phyloP scores from a whole-genome alignment of 495 filamentous ascomycete species.

The Haplographium delicatum region DNA sequence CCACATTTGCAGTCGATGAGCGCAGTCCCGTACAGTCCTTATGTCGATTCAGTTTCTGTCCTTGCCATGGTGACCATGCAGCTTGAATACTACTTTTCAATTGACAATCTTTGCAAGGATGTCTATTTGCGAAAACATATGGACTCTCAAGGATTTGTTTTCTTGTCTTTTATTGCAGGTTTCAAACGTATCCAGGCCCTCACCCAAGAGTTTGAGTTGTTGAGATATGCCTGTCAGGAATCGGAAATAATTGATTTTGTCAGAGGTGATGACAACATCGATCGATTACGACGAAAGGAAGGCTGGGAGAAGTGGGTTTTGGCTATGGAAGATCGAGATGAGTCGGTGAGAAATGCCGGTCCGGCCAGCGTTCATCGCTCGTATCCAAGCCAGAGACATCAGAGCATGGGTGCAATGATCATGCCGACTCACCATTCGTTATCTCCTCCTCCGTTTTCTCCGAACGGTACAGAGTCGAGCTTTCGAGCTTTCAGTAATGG shows the following conservation, averaged over 20 bases:
- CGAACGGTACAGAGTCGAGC: constrained; percentile 25
- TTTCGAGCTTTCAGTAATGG: constrained; percentile 33
- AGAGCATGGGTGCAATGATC: constrained; percentile 22
- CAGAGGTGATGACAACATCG: constrained; percentile 63
- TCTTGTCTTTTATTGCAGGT: constrained; percentile 63
- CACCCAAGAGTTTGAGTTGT: constrained; percentile 63
- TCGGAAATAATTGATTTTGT: constrained; percentile 67
- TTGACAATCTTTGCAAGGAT: constrained; percentile 95
- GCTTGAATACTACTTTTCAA: constrained; percentile 93
- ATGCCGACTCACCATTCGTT: constrained; percentile 28
- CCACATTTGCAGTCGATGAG: constrained; percentile 53
- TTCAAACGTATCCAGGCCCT: constrained; percentile 82
- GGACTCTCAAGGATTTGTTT: constrained; percentile 93
- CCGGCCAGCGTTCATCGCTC: constrained; percentile 23
- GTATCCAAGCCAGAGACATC: constrained; percentile 4
- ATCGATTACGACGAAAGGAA: constrained; percentile 71
- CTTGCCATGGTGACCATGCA: constrained; percentile 61
- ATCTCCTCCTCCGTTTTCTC: constrained; percentile 30
- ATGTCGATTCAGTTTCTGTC: constrained; percentile 50
- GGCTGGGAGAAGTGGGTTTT: constrained; percentile 82
- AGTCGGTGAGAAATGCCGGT: constrained; percentile 36
- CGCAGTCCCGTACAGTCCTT: constrained; percentile 57
- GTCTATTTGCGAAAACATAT: constrained; percentile 82
- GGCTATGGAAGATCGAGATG: constrained; percentile 33
- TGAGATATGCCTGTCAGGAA: constrained; percentile 67